Percentiles rank a stretch among this genome's conserved stretches.
phyloP scores from a whole-genome alignment of 2,329 filamentous ascomycete genomes.

The Penicillium sp. region DNA sequence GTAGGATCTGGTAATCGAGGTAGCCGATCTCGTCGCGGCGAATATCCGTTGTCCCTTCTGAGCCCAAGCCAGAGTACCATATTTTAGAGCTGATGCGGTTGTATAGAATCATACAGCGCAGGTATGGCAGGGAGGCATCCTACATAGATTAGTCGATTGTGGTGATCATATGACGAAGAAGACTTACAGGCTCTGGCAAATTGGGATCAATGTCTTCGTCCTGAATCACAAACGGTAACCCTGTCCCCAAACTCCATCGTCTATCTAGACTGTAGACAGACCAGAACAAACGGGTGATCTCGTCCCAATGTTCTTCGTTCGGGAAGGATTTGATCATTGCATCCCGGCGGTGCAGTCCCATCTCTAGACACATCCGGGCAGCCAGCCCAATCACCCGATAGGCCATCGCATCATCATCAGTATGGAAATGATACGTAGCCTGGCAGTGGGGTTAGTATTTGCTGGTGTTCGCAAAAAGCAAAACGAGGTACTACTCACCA shows the following conservation, averaged over 20 bases:
- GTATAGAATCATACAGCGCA: constrained; percentile 83
- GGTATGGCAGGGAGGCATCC: constrained; percentile 62
- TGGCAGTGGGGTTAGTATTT: constrained; percentile 30
- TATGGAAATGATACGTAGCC: constrained; percentile 79
- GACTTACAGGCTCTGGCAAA: constrained; percentile 72
- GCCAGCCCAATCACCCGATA: constrained; percentile 87
- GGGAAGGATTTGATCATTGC: constrained; percentile 68
- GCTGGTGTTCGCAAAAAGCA: not conserved
- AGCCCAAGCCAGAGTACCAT: constrained; percentile 76
- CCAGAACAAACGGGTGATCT: constrained; percentile 78
- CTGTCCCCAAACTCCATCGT: constrained; percentile 86
- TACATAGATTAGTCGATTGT: constrained; percentile 15
- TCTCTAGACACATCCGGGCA: constrained; percentile 73
- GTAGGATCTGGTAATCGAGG: constrained; percentile 78
- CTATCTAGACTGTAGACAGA: constrained; percentile 81
- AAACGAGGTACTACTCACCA: constrained; percentile 26
- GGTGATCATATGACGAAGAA: not conserved
- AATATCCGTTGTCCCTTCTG: constrained; percentile 65
- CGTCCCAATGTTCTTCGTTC: constrained; percentile 67
- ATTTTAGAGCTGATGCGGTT: constrained; percentile 82
- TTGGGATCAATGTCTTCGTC: constrained; percentile 82
- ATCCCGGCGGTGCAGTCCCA: constrained; percentile 79
- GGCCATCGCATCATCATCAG: constrained; percentile 79
- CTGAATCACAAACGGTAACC: constrained; percentile 80
- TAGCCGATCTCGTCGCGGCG: constrained; percentile 74